Evolutionary conservation across 73 alveolate species (phyloP).

Genomic region (Paramecium pentaurelia): DNA sequence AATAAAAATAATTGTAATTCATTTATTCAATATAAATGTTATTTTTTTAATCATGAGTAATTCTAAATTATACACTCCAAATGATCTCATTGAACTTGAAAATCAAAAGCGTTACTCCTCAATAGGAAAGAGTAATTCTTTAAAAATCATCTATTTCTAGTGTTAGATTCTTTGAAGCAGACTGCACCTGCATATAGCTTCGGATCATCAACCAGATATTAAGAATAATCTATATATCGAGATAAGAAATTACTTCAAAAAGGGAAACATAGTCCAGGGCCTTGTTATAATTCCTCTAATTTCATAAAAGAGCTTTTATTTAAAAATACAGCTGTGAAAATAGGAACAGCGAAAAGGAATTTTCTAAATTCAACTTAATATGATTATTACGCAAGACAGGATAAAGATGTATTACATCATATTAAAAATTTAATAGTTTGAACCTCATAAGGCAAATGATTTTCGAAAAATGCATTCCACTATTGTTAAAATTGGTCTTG

Average conservation of each 20-base stretch:
- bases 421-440: not conserved
- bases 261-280: not conserved
- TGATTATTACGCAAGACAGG: not conserved
- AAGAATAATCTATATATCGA: not conserved
- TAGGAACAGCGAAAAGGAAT: not conserved
- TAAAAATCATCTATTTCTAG: not conserved
- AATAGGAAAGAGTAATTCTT: not conserved
- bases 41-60: not conserved
- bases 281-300: not conserved
- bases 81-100: not conserved
- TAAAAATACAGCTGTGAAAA: not conserved
- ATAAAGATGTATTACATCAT: not conserved
- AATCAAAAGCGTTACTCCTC: not conserved
- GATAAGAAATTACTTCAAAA: not conserved
- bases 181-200: not conserved
- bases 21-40: not conserved
- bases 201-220: not conserved
- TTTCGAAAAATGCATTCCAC: not conserved
- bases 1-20: too few relatives aligned
- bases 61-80: not conserved
- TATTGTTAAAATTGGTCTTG: not conserved
- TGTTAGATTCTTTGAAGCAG: not conserved
- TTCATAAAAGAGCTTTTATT: not conserved
- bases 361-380: not conserved
- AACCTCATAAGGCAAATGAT: not conserved